phyloP scores from a whole-genome alignment of 768 basidiomycete species.

The Sistotremastrum suecicum region DNA sequence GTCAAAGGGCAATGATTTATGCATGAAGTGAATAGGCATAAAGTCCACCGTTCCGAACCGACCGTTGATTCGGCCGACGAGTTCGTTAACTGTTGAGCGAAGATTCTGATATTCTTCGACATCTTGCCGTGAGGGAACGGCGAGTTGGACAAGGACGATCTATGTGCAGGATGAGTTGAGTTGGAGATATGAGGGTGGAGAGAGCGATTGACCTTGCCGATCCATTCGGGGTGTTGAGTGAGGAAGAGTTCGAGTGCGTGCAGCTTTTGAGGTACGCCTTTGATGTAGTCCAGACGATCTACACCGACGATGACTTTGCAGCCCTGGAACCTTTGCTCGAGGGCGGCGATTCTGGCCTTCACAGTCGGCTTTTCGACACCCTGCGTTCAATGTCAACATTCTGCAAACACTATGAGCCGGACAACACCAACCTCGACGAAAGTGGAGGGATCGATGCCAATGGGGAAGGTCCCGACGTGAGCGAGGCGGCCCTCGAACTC shows the following conservation, averaged over 20 bases:
- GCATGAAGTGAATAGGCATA: slow-evolving; percentile 99
- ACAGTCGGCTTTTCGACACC: slow-evolving; percentile 72
- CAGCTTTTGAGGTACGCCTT: slow-evolving; percentile 97
- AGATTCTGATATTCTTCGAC: slow-evolving; percentile 99
- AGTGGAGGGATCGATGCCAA: slow-evolving; percentile 90
- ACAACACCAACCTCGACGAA: slow-evolving; percentile 57
- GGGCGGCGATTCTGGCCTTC: slow-evolving; percentile 60
- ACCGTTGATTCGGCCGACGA: slow-evolving; percentile 97
- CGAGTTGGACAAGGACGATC: slow-evolving; percentile 94
- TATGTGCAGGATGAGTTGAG: slow-evolving; percentile 14
- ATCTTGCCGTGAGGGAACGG: slow-evolving; percentile 94
- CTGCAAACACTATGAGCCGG: background rate
- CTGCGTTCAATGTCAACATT: slow-evolving; percentile 20
- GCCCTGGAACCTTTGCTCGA: slow-evolving; percentile 84
- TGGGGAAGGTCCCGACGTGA: slow-evolving; percentile 97
- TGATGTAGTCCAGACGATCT: slow-evolving; percentile 98
- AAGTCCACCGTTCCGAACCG: slow-evolving; percentile 98
- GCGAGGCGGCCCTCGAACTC: slow-evolving; percentile 91
- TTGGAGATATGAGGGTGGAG: background rate
- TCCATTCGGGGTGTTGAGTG: slow-evolving; percentile 97
- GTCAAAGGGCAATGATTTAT: slow-evolving; percentile 85
- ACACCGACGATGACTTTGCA: slow-evolving; percentile 98
- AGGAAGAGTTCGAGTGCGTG: slow-evolving; percentile 95
- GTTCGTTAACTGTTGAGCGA: slow-evolving; percentile 89
- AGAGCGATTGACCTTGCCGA: slow-evolving; percentile 63